Percentiles rank a stretch among this genome's conserved stretches.
phyloP scores from a whole-genome alignment of 257 asterid species.

The Ophiorrhiza pumila region DNA sequence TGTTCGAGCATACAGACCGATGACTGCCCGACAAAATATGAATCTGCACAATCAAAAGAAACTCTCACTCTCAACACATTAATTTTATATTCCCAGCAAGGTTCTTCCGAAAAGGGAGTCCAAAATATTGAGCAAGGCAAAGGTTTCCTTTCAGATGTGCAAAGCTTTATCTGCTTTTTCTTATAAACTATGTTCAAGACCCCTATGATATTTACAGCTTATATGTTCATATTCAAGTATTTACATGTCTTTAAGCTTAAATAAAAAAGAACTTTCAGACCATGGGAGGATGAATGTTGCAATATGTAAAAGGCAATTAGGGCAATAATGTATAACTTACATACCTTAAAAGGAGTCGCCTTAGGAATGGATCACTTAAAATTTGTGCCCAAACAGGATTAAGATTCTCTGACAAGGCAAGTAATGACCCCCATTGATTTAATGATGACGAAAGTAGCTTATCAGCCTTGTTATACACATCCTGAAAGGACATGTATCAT shows the following conservation, averaged over 20 bases:
- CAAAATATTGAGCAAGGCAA: not conserved
- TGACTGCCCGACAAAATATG: slow-evolving; percentile 71
- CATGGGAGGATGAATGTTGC: not conserved
- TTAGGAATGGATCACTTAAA: slow-evolving; percentile 73
- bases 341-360: slow-evolving; percentile 84
- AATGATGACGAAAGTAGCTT: slow-evolving; percentile 66
- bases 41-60: slow-evolving; percentile 52
- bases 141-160: not conserved
- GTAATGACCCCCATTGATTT: slow-evolving; percentile 57
- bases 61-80: not conserved
- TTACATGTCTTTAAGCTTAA: not conserved
- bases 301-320: not conserved
- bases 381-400: slow-evolving; percentile 87
- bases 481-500: slow-evolving; percentile 49
- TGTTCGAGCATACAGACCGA: slow-evolving; percentile 47
- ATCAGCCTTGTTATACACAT: slow-evolving; percentile 60
- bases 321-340: slow-evolving; percentile 2
- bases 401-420: slow-evolving; percentile 57
- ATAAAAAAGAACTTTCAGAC: not conserved
- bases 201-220: not conserved
- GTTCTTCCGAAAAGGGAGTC: not conserved
- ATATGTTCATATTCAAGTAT: not conserved
- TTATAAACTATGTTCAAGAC: not conserved
- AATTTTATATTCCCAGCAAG: not conserved
- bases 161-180: not conserved